These are phyloP conservation scores for Aeminium ludgeri DNA, from an alignment of 495 filamentous ascomycete species.

Conservation along the genomic window DNA sequence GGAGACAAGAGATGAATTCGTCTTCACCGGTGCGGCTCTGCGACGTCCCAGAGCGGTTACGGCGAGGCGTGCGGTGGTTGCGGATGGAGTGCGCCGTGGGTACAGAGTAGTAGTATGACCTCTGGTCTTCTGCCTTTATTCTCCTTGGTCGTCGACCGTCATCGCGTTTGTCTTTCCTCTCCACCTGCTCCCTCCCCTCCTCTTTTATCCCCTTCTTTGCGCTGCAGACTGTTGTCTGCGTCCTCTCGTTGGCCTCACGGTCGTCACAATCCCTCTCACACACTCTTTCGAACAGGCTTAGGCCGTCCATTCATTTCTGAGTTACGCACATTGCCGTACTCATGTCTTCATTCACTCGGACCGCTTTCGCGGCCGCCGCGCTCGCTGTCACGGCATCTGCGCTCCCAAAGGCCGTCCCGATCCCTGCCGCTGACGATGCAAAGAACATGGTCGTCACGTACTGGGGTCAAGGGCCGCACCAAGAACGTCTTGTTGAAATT, in stretches of 20 bases:
- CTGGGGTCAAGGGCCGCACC: constrained; percentile 33
- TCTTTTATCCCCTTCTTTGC: too few species aligned
- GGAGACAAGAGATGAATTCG: too few species aligned
- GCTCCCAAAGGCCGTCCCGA: constrained; percentile 15
- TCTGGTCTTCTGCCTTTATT: too few species aligned
- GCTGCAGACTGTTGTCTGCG: constrained; percentile 19
- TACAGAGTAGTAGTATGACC: too few species aligned
- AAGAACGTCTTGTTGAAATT: constrained; percentile 34
- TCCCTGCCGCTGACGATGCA: not conserved
- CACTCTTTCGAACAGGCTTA: constrained; percentile 13
- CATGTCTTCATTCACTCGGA: constrained; percentile 10
- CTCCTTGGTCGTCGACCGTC: too few species aligned
- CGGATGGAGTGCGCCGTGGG: too few species aligned
- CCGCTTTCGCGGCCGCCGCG: constrained; percentile 2
- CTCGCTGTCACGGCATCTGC: constrained; percentile 11
- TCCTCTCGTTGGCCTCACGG: constrained; percentile 16
- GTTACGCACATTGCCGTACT: not conserved
- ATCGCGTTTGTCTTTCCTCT: too few species aligned
- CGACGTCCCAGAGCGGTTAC: too few species aligned
- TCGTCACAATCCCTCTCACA: constrained; percentile 6
- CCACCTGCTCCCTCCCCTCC: too few species aligned
- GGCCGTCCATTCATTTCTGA: constrained; percentile 10
- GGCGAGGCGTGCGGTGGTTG: too few species aligned
- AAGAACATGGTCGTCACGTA: constrained; percentile 36
- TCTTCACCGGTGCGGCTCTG: too few species aligned